These are phyloP conservation scores for Aureobasidium sp. DNA, from an alignment of 2,329 filamentous ascomycete genomes.

Conservation along the genomic window DNA sequence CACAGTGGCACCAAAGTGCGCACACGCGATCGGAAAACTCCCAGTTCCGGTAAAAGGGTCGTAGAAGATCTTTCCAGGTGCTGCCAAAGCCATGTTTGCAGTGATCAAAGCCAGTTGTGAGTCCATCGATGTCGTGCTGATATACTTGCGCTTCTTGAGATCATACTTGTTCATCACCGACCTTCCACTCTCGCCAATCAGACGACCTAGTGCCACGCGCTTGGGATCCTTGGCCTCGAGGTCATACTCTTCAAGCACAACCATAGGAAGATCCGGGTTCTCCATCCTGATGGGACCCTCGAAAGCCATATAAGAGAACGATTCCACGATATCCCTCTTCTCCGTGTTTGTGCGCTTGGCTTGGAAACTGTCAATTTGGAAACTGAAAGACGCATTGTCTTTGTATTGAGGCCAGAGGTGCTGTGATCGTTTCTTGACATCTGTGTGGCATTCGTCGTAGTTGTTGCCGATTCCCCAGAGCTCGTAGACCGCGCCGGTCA, in stretches of 20 bases:
- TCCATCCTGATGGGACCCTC: slow-evolving; percentile 71
- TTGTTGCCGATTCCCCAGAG: slow-evolving; percentile 71
- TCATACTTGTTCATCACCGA: slow-evolving; percentile 68
- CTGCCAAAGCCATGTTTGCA: slow-evolving; percentile 80
- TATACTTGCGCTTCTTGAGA: slow-evolving; percentile 88
- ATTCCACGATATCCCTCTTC: slow-evolving; percentile 71
- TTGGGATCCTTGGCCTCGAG: slow-evolving; percentile 49
- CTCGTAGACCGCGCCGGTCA: slow-evolving; percentile 78
- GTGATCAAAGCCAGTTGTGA: slow-evolving; percentile 86
- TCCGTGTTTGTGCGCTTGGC: slow-evolving; percentile 58
- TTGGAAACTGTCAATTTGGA: slow-evolving; percentile 75
- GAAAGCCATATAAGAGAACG: slow-evolving; percentile 72
- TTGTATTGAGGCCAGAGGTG: slow-evolving; percentile 62
- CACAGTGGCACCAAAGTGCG: slow-evolving; percentile 77
- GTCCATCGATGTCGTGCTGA: slow-evolving; percentile 96
- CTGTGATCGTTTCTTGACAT: slow-evolving; percentile 52
- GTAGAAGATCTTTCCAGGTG: slow-evolving; percentile 77
- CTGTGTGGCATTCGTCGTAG: slow-evolving; percentile 61
- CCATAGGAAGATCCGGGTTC: slow-evolving; percentile 66
- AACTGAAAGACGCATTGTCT: slow-evolving; percentile 62
- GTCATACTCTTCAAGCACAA: slow-evolving; percentile 73
- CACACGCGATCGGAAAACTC: slow-evolving; percentile 82
- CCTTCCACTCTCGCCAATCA: slow-evolving; percentile 59
- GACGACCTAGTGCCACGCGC: slow-evolving; percentile 64
- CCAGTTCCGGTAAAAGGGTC: slow-evolving; percentile 96